Conservation (phyloP, 306 rosid genomes). For the Cercis canadensis region DNA sequence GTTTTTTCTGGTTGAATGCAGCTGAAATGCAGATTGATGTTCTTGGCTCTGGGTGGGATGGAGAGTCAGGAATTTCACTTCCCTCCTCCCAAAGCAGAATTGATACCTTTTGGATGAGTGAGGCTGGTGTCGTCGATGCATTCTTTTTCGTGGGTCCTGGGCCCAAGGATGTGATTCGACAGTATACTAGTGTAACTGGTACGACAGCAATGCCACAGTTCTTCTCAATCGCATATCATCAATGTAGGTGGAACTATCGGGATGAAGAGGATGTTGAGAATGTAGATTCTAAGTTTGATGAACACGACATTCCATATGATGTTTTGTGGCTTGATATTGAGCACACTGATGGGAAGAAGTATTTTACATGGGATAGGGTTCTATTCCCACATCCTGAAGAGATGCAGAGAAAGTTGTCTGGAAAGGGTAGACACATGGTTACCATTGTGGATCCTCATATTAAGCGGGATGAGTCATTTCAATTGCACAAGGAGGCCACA, state of each 20-base stretch:
- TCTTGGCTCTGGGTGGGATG: conserved; percentile 86
- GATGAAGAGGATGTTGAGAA: conserved; percentile 93
- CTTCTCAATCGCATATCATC: conserved; percentile 86
- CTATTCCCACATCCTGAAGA: conserved; percentile 92
- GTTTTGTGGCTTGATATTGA: conserved; percentile 99
- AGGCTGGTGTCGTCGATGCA: conserved; percentile 84
- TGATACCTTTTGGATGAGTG: conserved; percentile 95
- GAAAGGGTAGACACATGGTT: conserved; percentile 90
- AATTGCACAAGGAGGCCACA: conserved; percentile 81
- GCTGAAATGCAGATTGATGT: conserved; percentile 99
- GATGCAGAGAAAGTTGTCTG: conserved; percentile 87
- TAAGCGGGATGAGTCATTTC: conserved; percentile 74
- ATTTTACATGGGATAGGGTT: conserved; percentile 83
- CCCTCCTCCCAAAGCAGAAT: conserved; percentile 71
- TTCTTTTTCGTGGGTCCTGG: conserved; percentile 85
- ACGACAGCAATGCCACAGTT: conserved; percentile 79
- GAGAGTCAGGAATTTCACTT: conserved; percentile 64
- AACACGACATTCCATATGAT: conserved; percentile 89
- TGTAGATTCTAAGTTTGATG: conserved; percentile 93
- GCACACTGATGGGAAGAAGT: conserved; percentile 91
- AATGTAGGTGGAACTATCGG: conserved; percentile 94
- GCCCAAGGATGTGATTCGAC: conserved; percentile 84
- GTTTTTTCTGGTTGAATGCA: conserved; percentile 94
- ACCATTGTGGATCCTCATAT: conserved; percentile 96
- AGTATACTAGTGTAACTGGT: conserved; percentile 84